Evolutionary conservation across 75 land plant species (phyloP).

Genomic region (Selaginella moellendorffii): DNA sequence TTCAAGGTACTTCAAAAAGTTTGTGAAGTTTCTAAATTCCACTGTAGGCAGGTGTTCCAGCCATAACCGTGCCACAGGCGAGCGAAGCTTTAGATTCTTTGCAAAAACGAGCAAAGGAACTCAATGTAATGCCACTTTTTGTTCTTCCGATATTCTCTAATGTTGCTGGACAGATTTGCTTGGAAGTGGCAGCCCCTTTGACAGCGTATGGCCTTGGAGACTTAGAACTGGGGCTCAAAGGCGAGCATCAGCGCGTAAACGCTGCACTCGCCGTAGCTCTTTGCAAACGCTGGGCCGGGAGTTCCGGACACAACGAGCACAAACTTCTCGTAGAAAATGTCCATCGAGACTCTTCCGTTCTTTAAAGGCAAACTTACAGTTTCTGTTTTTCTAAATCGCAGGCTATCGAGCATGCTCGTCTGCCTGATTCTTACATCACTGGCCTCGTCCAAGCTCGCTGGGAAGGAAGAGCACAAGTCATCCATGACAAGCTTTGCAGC

Average conservation of each 20-base stretch:
- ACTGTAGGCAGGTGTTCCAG: not conserved
- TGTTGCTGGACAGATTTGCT: not conserved
- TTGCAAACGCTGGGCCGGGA: not conserved
- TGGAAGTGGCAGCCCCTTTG: not conserved
- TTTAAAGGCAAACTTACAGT: too few species aligned
- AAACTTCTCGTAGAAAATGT: too few species aligned
- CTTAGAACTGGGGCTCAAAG: not conserved
- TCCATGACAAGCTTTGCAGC: not conserved
- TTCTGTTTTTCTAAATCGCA: too few species aligned
- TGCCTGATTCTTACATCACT: not conserved
- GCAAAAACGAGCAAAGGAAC: not conserved
- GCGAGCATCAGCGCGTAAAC: not conserved
- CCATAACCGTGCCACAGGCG: not conserved
- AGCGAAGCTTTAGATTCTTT: not conserved
- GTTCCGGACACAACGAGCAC: too few species aligned
- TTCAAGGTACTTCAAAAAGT: slow-evolving; percentile 64
- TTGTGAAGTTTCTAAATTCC: too few species aligned
- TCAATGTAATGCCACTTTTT: too few species aligned
- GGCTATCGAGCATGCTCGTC: not conserved
- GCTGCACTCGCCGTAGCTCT: not conserved
- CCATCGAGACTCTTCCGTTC: too few species aligned
- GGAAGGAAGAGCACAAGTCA: not conserved
- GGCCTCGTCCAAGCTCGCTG: not conserved
- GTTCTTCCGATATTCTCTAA: too few species aligned
- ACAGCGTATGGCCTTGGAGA: not conserved